A percentile compares a stretch with the other conserved stretches of the same genome.
phyloP scores from a whole-genome alignment of 768 basidiomycete genomes.

The Tylopilus plumbeoviolaceoides region DNA sequence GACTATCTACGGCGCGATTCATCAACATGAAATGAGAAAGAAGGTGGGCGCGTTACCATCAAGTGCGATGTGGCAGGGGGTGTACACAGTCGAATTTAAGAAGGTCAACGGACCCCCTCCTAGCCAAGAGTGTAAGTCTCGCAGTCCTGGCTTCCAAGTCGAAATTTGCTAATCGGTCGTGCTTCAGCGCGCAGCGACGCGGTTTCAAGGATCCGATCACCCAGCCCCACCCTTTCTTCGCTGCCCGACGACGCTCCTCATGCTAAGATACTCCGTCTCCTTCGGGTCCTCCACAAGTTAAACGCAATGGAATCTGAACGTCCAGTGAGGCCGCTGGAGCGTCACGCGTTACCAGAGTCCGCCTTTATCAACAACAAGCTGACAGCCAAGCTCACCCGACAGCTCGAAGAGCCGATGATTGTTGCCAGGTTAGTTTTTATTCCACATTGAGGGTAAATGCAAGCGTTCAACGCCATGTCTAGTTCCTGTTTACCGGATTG shows the following conservation, averaged over 20 bases:
- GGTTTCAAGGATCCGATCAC: conserved; percentile 53
- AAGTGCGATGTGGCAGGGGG: conserved; percentile 81
- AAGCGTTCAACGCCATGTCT: conserved; percentile 1
- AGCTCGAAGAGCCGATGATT: conserved; percentile 98
- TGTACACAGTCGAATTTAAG: conserved; percentile 90
- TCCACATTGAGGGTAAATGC: background rate
- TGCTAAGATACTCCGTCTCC: conserved; percentile 84
- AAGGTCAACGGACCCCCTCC: conserved; percentile 84
- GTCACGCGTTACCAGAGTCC: conserved; percentile 65
- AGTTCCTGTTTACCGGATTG: conserved; percentile 97
- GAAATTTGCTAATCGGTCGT: conserved; percentile 16
- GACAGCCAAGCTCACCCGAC: conserved; percentile 94
- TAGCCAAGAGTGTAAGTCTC: conserved; percentile 48
- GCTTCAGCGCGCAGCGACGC: conserved; percentile 33
- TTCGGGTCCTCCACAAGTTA: conserved; percentile 82
- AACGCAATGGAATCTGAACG: conserved; percentile 72
- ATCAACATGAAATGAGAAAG: conserved; percentile 84
- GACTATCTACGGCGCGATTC: conserved; percentile 95
- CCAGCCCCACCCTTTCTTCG: conserved; percentile 67
- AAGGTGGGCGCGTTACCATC: conserved; percentile 58
- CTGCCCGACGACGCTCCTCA: conserved; percentile 81
- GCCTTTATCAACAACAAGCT: conserved; percentile 97
- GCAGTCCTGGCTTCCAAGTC: background rate
- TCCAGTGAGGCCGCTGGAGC: conserved; percentile 42
- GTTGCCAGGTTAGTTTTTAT: conserved; percentile 74